Percentiles rank a stretch among this genome's conserved stretches.
These are phyloP conservation scores for Russula emetica DNA, from an alignment of 768 basidiomycete species.

Conservation along the genomic window DNA sequence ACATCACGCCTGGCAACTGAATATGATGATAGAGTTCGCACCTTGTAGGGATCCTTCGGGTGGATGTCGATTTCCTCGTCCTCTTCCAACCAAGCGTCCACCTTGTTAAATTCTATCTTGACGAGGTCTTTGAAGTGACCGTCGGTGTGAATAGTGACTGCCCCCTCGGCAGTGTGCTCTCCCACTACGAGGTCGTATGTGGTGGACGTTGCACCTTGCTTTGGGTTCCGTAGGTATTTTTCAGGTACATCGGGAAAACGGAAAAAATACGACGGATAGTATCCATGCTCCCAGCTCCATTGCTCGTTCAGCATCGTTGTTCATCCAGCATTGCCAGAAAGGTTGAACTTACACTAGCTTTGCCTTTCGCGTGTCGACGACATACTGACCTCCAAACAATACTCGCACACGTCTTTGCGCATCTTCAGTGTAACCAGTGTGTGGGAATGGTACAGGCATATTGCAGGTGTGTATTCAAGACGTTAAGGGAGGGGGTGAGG, in stretches of 20 bases:
- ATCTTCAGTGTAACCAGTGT: slow-evolving; percentile 40
- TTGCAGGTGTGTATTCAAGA: background rate
- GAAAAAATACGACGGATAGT: slow-evolving; percentile 57
- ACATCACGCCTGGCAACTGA: background rate
- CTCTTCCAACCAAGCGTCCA: slow-evolving; percentile 67
- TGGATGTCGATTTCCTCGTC: slow-evolving; percentile 59
- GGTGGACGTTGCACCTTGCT: slow-evolving; percentile 34
- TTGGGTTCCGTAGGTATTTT: slow-evolving; percentile 38
- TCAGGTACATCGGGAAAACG: slow-evolving; percentile 42
- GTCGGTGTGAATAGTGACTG: slow-evolving; percentile 38
- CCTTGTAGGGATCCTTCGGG: slow-evolving; percentile 69
- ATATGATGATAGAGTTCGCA: slow-evolving; percentile 28
- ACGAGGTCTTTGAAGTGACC: slow-evolving; percentile 45
- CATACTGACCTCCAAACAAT: slow-evolving; percentile 42
- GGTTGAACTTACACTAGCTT: slow-evolving; percentile 51
- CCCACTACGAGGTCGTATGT: slow-evolving; percentile 48
- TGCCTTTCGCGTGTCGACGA: slow-evolving; percentile 54
- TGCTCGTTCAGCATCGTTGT: background rate
- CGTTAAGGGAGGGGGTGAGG: background rate
- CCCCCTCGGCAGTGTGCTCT: slow-evolving; percentile 37
- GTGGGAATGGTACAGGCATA: slow-evolving; percentile 21
- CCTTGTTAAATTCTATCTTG: slow-evolving; percentile 46
- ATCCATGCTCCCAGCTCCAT: slow-evolving; percentile 52
- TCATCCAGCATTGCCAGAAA: background rate
- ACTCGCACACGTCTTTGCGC: slow-evolving; percentile 50